Percentiles rank a stretch among this genome's conserved stretches.
Conservation (phyloP, 805 yeast species). For the Candida andamanensis region DNA sequence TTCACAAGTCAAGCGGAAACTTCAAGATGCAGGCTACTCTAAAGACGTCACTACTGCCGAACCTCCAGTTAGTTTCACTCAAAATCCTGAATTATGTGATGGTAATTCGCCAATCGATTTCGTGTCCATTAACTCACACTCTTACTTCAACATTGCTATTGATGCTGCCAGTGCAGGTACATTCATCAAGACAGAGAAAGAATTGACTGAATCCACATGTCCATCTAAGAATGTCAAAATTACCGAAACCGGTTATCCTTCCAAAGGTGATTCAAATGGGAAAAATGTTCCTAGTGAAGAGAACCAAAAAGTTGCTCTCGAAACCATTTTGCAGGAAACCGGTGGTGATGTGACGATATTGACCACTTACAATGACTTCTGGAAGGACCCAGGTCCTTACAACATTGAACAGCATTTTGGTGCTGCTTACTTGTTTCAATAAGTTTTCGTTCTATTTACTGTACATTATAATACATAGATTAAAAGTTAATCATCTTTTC, state of each 20-base stretch:
- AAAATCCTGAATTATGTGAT: slow-evolving; percentile 60
- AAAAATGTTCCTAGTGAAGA: slow-evolving; percentile 61
- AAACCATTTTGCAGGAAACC: slow-evolving; percentile 52
- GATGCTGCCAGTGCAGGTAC: slow-evolving; percentile 66
- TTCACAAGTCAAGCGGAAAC: slow-evolving; percentile 51
- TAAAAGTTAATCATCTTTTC: slow-evolving; percentile 50
- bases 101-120: slow-evolving; percentile 65
- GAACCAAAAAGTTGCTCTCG: slow-evolving; percentile 70
- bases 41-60: slow-evolving; percentile 83
- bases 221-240: slow-evolving; percentile 49
- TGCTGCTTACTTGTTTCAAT: slow-evolving; percentile 36
- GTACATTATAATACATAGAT: slow-evolving; percentile 8
- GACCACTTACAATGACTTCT: slow-evolving; percentile 76
- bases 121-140: slow-evolving; percentile 82
- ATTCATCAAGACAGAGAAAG: slow-evolving; percentile 62
- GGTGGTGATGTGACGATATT: slow-evolving; percentile 64
- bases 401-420: slow-evolving; percentile 90
- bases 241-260: slow-evolving; percentile 90
- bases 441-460: slow-evolving; percentile 1
- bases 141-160: slow-evolving; percentile 67
- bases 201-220: slow-evolving; percentile 52
- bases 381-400: slow-evolving; percentile 83
- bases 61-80: slow-evolving; percentile 72
- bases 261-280: slow-evolving; percentile 67
- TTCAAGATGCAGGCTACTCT: slow-evolving; percentile 65